Evolutionary conservation across 805 yeast genomes (phyloP), one percentile per base, ranked within the genome.

Genomic region (Metschnikowia noctiluminum): DNA sequence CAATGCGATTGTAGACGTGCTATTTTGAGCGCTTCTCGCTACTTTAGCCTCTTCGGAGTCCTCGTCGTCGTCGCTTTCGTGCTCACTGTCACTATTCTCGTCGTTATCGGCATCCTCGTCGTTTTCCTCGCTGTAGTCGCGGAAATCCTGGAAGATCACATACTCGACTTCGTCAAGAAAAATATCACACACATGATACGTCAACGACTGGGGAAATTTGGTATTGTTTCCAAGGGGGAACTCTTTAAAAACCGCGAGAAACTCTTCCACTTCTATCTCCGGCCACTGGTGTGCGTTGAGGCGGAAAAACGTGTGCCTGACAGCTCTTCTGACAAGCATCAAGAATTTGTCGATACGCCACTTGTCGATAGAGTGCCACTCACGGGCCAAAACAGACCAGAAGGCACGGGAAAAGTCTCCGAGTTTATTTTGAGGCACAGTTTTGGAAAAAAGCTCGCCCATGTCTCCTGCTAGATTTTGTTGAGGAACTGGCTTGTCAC

Each of bases 401-500:
- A 89, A 94, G 0, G 96, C 86, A 43, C 78, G 73, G 38, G 81
- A 73, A 62, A 90, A 89, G 7, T 61, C 59, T 46, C 71, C 55
- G 62, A 79, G 75, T 65, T 74, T 73, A 6, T 62, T 64, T 5
- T 56, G 54, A 1, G 80, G 73, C 13, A 79, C 69, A 21, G 69
- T 67, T 14, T 70, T 69, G 14, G 78, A 71, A 51, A 73, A 81
- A 27, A 70, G 76, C 65, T 67, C 73, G 2, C 92, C 96, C 53
- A 94, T 71, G 38, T 80, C 82, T 42, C 76, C 78, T 2, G 96
- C 96, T 35, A 94, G 71, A 50, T 84, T 71, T 66, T 90, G 96
- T 68, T 94, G 99, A 26, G 96, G 94, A 59, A 86, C 77, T 28
- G 97, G 96, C 62, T 91, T 81, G 66, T 94, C 99, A 63, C 95